Conservation (phyloP, 768 basidiomycete species). For the Macrolepiota albuminosa region DNA sequence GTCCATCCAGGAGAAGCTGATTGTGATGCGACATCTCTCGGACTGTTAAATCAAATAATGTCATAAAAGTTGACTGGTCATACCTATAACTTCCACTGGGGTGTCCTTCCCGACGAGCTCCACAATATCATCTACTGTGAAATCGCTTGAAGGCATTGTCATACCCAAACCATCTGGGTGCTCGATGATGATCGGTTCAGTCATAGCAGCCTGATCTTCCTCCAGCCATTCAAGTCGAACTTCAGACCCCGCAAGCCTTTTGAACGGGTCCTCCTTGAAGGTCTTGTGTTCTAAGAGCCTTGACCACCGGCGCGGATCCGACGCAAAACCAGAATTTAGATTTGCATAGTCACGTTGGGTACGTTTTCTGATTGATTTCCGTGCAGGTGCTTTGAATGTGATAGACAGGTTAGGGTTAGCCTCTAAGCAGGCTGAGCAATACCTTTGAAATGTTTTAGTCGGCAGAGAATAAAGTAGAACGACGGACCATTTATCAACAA, state of each 20-base stretch:
- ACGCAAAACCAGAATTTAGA: slow-evolving; percentile 58
- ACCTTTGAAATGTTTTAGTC: slow-evolving; percentile 42
- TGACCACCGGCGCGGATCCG: slow-evolving; percentile 64
- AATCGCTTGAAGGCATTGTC: slow-evolving; percentile 71
- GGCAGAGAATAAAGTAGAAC: not conserved
- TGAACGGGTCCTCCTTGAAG: slow-evolving; percentile 61
- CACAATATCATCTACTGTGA: slow-evolving; percentile 80
- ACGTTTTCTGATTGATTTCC: slow-evolving; percentile 78
- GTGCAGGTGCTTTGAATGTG: slow-evolving; percentile 71
- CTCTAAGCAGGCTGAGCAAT: slow-evolving; percentile 58
- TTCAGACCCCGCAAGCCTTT: slow-evolving; percentile 59
- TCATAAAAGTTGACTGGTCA: slow-evolving; percentile 15
- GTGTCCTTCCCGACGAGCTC: slow-evolving; percentile 71
- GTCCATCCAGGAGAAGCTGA: slow-evolving; percentile 86
- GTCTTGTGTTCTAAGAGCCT: slow-evolving; percentile 64
- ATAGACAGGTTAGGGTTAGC: slow-evolving; percentile 59
- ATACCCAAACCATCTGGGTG: slow-evolving; percentile 80
- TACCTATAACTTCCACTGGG: slow-evolving; percentile 91
- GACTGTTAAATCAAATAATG: not conserved
- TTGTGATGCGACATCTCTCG: slow-evolving; percentile 81
- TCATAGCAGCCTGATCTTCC: slow-evolving; percentile 66
- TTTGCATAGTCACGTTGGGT: slow-evolving; percentile 76
- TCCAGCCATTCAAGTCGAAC: slow-evolving; percentile 75
- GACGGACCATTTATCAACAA: slow-evolving; percentile 74
- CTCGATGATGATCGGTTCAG: slow-evolving; percentile 80